These are phyloP conservation scores for Solanum clarkiae DNA, from an alignment of 257 asterid genomes.

Conservation along the genomic window DNA sequence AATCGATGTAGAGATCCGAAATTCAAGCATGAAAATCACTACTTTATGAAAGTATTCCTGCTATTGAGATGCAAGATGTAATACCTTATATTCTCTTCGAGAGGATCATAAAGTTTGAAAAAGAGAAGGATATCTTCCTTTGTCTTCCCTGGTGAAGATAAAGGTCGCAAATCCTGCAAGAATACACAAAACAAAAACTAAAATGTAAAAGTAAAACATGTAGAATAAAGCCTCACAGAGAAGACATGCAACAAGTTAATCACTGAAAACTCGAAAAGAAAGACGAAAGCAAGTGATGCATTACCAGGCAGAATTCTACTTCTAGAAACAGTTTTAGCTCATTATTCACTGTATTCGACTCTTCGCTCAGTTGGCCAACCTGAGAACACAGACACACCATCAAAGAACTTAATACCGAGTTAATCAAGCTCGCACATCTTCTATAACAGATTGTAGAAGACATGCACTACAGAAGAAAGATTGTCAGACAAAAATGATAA, in stretches of 20 bases:
- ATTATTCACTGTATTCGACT: conserved; percentile 42
- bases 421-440: not conserved
- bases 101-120: conserved; percentile 62
- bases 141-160: not conserved
- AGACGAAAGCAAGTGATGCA: not conserved
- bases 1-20: not conserved
- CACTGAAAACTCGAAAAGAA: not conserved
- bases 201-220: not conserved
- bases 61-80: not conserved
- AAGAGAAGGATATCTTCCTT: conserved; percentile 65
- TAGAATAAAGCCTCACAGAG: not conserved
- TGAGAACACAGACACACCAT: conserved; percentile 3
- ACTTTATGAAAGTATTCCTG: not conserved
- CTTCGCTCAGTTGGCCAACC: conserved; percentile 74
- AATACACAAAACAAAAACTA: not conserved
- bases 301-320: conserved; percentile 57
- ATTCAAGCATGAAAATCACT: not conserved
- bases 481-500: not conserved
- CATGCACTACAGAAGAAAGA: not conserved
- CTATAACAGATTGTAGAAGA: not conserved
- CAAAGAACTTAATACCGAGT: not conserved
- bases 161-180: not conserved
- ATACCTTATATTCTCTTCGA: conserved; percentile 51
- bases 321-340: conserved; percentile 65
- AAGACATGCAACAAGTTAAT: not conserved